These are phyloP conservation scores for Coemansia interrupta DNA, from an alignment of 192 early-diverging fungal genomes.

Conservation along the genomic window DNA sequence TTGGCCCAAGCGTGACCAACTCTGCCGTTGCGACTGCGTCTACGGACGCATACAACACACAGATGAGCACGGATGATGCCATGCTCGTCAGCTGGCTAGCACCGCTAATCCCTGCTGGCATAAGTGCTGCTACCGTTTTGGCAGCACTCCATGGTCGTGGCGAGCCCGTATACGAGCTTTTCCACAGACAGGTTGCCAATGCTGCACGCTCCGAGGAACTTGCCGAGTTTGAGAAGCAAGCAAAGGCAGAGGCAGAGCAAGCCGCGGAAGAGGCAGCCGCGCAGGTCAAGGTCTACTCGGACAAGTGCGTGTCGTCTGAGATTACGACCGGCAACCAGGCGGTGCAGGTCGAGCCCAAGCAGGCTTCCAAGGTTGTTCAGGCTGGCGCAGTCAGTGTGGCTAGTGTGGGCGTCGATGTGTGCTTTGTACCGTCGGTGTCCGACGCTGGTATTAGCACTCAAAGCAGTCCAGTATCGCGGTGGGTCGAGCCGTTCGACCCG, in stretches of 20 bases:
- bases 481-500: conserved; percentile 40
- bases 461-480: conserved; percentile 13
- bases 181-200: conserved; percentile 22
- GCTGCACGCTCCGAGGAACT: conserved; percentile 24
- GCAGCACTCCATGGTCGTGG: conserved; percentile 34
- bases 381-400: conserved; percentile 12
- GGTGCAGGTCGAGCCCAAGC: conserved; percentile 32
- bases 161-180: conserved; percentile 38
- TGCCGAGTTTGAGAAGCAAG: conserved; percentile 26
- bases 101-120: conserved; percentile 35
- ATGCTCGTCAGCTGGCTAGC: conserved; percentile 38
- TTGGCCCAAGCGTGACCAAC: conserved; percentile 6
- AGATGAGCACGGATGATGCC: conserved; percentile 15
- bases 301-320: conserved; percentile 25
- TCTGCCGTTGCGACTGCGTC: conserved; percentile 5
- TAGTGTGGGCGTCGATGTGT: conserved; percentile 28
- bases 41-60: conserved; percentile 13
- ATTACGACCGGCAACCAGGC: conserved; percentile 17
- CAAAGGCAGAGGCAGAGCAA: conserved; percentile 20
- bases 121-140: conserved; percentile 21
- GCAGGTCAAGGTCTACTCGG: conserved; percentile 21
- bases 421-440: conserved; percentile 5
- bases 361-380: conserved; percentile 14
- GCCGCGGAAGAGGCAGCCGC: conserved; percentile 14
- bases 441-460: conserved; percentile 20